Evolutionary conservation across 1,284 basidiomycete genomes (phyloP), one percentile per base, ranked within the genome.

Genomic region (Inonotus obliquus): DNA sequence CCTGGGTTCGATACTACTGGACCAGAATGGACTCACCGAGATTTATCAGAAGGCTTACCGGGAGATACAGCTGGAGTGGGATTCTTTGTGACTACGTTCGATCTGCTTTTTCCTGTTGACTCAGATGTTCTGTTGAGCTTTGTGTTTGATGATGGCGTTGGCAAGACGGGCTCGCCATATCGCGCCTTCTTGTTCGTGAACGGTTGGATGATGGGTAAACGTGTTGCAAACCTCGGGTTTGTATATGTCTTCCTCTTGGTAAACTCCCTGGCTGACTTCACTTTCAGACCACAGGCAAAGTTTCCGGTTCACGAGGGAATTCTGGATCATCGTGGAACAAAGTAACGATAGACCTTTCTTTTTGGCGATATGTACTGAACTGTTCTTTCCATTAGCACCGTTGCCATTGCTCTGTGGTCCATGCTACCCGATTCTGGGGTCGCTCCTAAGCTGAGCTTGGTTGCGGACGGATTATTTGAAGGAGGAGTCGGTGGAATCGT

Each of bases 171-270:
- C 17, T 11, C 54, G 21, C 54, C 54, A 21, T 92, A 91, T 67
- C 80, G 91, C 29, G 87, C 86, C 1, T 75, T 84, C 47, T 65
- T 92, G 57, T 92, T 87, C 63, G 86, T 92, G 29, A 92, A 92
- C 67, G 90, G 90, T n/a, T 92, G 91, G 91, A 85, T 87, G 79
- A 90, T 89, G 82, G 90, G 91, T 10, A 91, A 91, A 72, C 74
- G 86, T 21, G 80, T 89, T 23, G 85, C 74, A 21, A 89, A 90
- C 68, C 78, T 89, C 2, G 87, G 89, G 89, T 52, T n/a, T 14
- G 47, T 49, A 5, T 9, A 21, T 32, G 32, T 4, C 7, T 35
- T 4, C 17, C 51, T 17, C 32, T 35, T 29, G 35, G 32, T 1
- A 25, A 19, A 1, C 35, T 3, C 6, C 27, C 17, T 13, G 13